phyloP scores from a whole-genome alignment of 1,284 basidiomycete species.

The Apiotrichum siamense region DNA sequence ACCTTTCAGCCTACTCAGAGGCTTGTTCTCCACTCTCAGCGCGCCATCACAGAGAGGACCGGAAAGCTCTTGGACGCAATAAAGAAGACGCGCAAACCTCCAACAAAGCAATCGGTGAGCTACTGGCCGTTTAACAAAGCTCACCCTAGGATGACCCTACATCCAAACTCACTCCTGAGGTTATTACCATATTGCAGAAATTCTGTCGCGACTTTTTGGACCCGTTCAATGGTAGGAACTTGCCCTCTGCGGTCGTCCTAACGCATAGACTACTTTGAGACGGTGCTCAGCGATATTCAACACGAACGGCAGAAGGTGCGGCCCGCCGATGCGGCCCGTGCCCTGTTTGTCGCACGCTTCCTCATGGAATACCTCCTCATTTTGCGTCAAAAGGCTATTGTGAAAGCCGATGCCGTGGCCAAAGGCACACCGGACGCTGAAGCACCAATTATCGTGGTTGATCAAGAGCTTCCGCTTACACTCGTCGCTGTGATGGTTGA shows the following conservation, averaged over 20 bases:
- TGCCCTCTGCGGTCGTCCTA: neutral
- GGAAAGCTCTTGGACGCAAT: slow-evolving; percentile 69
- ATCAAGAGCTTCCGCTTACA: slow-evolving; percentile 56
- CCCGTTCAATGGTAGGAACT: slow-evolving; percentile 78
- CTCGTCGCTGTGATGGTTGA: slow-evolving; percentile 78
- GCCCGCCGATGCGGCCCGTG: slow-evolving; percentile 79
- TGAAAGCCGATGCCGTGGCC: slow-evolving; percentile 9
- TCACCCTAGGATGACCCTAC: slow-evolving; percentile 50
- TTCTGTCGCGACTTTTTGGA: slow-evolving; percentile 68
- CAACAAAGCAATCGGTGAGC: slow-evolving; percentile 52
- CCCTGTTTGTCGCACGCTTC: slow-evolving; percentile 78
- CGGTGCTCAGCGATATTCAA: slow-evolving; percentile 83
- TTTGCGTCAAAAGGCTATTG: slow-evolving; percentile 36
- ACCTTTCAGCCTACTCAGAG: slow-evolving; percentile 27
- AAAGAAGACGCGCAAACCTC: slow-evolving; percentile 62
- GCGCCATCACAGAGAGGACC: slow-evolving; percentile 67
- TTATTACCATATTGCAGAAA: slow-evolving; percentile 60
- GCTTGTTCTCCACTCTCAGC: slow-evolving; percentile 71
- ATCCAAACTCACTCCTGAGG: slow-evolving; percentile 57
- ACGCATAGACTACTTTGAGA: slow-evolving; percentile 66
- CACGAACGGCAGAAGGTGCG: slow-evolving; percentile 83
- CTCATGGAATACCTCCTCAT: slow-evolving; percentile 80
- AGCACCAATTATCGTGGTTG: slow-evolving; percentile 4
- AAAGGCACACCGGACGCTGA: slow-evolving; percentile 30
- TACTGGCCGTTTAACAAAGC: neutral